Conservation (phyloP, 2,329 filamentous ascomycete genomes). For the Diatrype stigma region DNA sequence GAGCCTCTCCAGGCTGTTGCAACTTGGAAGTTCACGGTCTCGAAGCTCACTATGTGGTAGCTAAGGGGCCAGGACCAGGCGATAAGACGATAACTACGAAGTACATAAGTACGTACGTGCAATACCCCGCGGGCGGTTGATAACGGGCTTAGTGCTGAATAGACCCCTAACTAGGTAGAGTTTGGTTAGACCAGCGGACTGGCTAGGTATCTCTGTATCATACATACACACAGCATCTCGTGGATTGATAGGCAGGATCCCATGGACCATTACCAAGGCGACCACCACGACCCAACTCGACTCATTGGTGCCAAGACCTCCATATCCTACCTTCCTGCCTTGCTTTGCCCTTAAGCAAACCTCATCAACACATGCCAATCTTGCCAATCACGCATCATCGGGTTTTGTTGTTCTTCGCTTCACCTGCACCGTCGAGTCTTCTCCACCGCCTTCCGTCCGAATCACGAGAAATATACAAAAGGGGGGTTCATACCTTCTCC, state of each 20-base stretch:
- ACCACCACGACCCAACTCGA: background rate
- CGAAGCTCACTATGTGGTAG: too few species aligned
- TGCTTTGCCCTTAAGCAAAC: background rate
- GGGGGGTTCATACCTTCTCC: background rate
- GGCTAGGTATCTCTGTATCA: too few species aligned
- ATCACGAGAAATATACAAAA: background rate
- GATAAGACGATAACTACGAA: too few species aligned
- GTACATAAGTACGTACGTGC: too few species aligned
- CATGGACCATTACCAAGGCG: slow-evolving; percentile 1
- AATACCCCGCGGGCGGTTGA: too few species aligned
- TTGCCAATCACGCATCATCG: background rate
- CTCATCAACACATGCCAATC: background rate
- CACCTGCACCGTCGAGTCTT: background rate
- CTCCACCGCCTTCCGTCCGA: background rate
- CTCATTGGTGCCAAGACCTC: background rate
- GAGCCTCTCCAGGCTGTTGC: too few species aligned
- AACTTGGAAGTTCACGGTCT: too few species aligned
- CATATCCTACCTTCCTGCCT: too few species aligned
- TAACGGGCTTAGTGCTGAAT: too few species aligned
- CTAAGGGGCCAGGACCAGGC: too few species aligned
- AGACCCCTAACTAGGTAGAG: too few species aligned
- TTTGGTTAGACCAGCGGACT: too few species aligned
- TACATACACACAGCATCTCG: background rate
- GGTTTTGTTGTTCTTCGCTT: background rate
- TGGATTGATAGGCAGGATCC: background rate